Conservation (phyloP, 208 protist species). For the Trypanosoma boissoni region DNA sequence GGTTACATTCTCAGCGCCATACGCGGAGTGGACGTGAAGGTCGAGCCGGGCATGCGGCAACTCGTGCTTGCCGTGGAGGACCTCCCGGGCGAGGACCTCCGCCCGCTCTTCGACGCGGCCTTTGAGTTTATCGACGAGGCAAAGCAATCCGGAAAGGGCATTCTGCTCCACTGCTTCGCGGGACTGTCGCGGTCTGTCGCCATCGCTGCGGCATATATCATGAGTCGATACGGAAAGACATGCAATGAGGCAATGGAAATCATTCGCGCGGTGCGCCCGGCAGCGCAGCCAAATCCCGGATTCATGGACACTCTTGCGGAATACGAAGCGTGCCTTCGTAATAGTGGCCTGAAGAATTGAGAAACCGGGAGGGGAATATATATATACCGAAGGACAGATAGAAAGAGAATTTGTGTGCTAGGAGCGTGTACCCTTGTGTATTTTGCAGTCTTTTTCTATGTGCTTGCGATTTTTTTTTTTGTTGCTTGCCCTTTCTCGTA, state of each 20-base stretch:
- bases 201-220: conserved; percentile 81
- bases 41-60: conserved; percentile 80
- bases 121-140: conserved; percentile 84
- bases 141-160: conserved; percentile 40
- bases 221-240: conserved; percentile 59
- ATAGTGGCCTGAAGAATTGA: neutral
- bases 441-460: conserved; percentile 17
- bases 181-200: conserved; percentile 88
- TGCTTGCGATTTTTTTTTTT: conserved; percentile 10
- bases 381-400: conserved; percentile 17
- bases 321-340: conserved; percentile 32
- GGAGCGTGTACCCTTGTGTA: conserved; percentile 4
- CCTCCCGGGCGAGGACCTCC: conserved; percentile 67
- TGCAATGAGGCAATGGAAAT: conserved; percentile 61
- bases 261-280: conserved; percentile 61
- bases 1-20: conserved; percentile 73
- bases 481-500: too few species aligned
- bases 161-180: conserved; percentile 91
- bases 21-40: conserved; percentile 54
- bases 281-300: conserved; percentile 76
- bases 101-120: conserved; percentile 54
- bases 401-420: conserved; percentile 3
- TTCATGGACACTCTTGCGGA: conserved; percentile 51
- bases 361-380: conserved; percentile 1
- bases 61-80: conserved; percentile 71